Base-by-base conservation (phyloP, 345 rosid species). In the Arabidopsis arenosa region DNA sequence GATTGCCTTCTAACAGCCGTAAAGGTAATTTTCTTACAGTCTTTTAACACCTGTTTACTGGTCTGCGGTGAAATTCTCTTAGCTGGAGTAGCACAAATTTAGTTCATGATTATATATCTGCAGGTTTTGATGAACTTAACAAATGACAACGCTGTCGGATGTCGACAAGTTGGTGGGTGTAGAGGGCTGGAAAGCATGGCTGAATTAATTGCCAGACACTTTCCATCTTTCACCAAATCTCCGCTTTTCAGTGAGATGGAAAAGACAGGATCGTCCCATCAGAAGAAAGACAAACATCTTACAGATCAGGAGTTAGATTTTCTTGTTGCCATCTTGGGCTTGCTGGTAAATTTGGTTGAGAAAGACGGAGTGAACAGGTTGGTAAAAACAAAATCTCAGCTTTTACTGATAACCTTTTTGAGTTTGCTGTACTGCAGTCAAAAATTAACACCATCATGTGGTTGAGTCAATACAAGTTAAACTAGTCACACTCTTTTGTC, bases 101-200 rank as follows among this genome's bases (percentile, higher is more conserved):
- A 21, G 32, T 45, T 63, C 18, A 56, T 55, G 37, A 30, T 52
- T 51, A 15, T 69, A 47, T 5, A 28, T 70, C 72, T 70, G 75
- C 89, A 96, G 99, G 99, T 96, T 72, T 82, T 96, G 75, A 96
- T 96, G 96, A 96, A 96, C 81, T 83, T 91, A 78, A 91, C 99
- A 39, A 96, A 96, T 83, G 99, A 93, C 57, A 93, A 96, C 58
- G 85, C 90, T 63, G 62, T 84, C 30, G 99, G 97, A 58, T 96
- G 99, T 84, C 87, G 68, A 75, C 98, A 93, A 90, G 85, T 96
- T 80, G 98, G 92, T 80, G 81, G 83, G 17, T 93, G 85, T 76
- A 89, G 88, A 76, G 99, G 93, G 51, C 82, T 96, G 58, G 99
- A 96, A 88, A 83, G 89, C 63, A 84, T 96, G 95, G 81, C 90